Evolutionary conservation across 352 stramenopile species (phyloP).

Genomic region (Aphanomyces cochlioides): DNA sequence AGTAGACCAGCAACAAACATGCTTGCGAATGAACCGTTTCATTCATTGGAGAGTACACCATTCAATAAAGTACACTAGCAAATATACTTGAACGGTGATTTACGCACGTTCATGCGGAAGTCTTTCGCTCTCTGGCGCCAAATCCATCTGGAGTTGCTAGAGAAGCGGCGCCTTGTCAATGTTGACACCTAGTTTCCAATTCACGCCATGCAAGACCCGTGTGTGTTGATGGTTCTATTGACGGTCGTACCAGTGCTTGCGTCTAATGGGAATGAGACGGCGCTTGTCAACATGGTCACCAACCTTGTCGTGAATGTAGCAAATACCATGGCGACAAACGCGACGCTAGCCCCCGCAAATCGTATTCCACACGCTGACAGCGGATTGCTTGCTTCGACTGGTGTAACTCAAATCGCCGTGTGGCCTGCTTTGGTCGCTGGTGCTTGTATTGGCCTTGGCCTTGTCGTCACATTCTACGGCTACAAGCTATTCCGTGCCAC

Average conservation of each 20-base stretch:
- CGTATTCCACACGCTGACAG: background rate
- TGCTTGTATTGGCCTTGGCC: slow-evolving; percentile 38
- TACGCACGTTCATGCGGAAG: no score
- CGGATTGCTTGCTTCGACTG: slow-evolving; percentile 4
- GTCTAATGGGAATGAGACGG: no score
- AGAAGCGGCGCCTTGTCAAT: no score
- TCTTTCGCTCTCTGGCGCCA: no score
- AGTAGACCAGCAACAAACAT: no score
- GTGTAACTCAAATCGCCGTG: background rate
- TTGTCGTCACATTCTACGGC: slow-evolving; percentile 46
- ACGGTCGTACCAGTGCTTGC: no score
- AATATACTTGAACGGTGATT: background rate
- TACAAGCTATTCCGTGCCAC: slow-evolving; percentile 57
- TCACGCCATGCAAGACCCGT: no score
- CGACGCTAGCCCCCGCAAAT: no score
- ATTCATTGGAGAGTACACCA: slow-evolving; percentile 4
- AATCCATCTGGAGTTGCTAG: no score
- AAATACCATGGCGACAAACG: no score
- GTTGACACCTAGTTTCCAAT: no score
- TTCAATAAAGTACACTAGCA: slow-evolving; percentile 1
- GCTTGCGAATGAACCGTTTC: background rate
- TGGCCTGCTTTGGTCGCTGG: slow-evolving; percentile 26
- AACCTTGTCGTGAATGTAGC: background rate
- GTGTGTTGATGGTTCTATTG: no score
- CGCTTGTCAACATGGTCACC: background rate